Base-by-base conservation (phyloP, 345 rosid species). In the Sonneratia alba region DNA sequence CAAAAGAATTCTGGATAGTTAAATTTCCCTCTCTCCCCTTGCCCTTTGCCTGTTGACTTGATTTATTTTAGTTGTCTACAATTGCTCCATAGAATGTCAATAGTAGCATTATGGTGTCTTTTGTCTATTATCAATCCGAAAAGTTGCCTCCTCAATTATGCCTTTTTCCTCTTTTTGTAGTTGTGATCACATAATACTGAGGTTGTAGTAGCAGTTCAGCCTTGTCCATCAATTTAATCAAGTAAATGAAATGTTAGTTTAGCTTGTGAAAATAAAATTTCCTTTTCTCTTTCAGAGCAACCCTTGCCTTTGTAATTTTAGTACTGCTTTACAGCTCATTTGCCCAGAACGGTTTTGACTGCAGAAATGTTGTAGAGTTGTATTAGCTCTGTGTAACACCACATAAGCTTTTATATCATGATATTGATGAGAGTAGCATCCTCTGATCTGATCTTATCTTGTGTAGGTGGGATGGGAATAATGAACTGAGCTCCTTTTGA, bases 1-100 rank as follows among this genome's bases (percentile, higher is more conserved):
- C 76, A 87, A 80, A 83, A 83, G 86, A 34, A 5, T 73, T 32
- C 38, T 27, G 14, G 66, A 62, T 24, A 21, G 66, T 62, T 62
- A 15, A 62, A 3, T 53, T 34, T 27, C 11, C 66, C 7, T 27
- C 19, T 34, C 66, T 27, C 19, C 66, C 38, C 13, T 11, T 59
- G 64, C 7, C 66, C 9, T 34, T 62, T 32, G 38, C 27, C 37
- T 32, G 64, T 62, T 37, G 37, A 62, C 19, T 62, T 34, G 27
- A 27, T 32, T 24, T 6, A 57, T 21, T 57, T 62, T 62, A 62
- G 66, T 10, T 62, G 37, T 62, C 66, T 62, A 32, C 11, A 7
- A 4, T 10, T 13, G 37, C 38, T 11, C 11, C 38, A 6, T 62
- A 62, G 66, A 62, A 62, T 62, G 38, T 62, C 13, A 2, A 34